Conservation (phyloP, 768 basidiomycete species). For the Agrocybe chaxingu region DNA sequence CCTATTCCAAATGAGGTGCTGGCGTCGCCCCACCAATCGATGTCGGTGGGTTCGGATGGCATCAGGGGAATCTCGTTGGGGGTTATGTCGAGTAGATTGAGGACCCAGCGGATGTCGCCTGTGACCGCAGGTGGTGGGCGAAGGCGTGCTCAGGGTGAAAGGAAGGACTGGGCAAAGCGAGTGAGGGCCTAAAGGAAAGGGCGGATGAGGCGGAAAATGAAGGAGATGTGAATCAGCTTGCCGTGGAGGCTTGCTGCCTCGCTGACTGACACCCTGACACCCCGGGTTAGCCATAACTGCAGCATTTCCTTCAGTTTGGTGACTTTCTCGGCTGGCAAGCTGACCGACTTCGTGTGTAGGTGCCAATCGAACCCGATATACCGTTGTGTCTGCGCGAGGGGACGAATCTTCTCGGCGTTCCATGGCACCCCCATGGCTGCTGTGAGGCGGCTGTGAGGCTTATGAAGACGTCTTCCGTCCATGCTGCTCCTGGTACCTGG, state of each 20-base stretch:
- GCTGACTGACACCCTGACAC: conserved; percentile 5
- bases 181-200: conserved; percentile 25
- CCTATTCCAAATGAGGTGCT: conserved; percentile 40
- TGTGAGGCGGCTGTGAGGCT: conserved; percentile 2
- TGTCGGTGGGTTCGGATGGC: conserved; percentile 4
- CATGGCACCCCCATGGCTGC: conserved; percentile 11
- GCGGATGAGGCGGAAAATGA: conserved; percentile 24
- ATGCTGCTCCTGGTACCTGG: neutral
- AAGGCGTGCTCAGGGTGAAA: conserved; percentile 2
- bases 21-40: conserved; percentile 30
- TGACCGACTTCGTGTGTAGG: conserved; percentile 1
- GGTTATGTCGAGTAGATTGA: neutral
- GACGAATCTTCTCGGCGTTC: conserved; percentile 8
- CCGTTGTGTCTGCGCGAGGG: neutral
- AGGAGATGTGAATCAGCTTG: conserved; percentile 31
- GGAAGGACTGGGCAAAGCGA: conserved; percentile 20
- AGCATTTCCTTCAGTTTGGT: neutral
- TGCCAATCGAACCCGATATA: conserved; percentile 18
- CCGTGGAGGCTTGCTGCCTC: conserved; percentile 27
- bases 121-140: conserved; percentile 8
- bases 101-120: conserved; percentile 31
- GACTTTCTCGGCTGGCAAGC: conserved; percentile 20
- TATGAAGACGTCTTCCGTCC: conserved; percentile 18
- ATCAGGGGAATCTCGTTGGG: conserved; percentile 12
- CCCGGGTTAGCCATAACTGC: conserved; percentile 16